Evolutionary conservation across 1,284 basidiomycete species (phyloP).

Genomic region (Tranzscheliella williamsii): DNA sequence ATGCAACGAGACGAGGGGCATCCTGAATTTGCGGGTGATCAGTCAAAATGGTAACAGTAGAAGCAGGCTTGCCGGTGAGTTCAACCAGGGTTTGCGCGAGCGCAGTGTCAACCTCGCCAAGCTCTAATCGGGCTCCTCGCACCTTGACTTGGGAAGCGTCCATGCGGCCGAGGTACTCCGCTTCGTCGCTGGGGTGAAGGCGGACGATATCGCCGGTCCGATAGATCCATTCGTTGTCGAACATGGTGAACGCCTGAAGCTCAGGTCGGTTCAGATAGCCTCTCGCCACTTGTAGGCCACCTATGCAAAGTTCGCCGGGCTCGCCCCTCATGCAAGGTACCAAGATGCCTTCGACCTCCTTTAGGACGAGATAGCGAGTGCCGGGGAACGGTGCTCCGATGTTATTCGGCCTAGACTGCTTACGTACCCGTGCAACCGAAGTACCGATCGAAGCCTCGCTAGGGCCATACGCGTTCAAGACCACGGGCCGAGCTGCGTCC

Average conservation of each 20-base stretch:
- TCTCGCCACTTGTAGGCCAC: conserved; percentile 50
- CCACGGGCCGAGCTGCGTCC: conserved; percentile 14
- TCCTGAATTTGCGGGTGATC: conserved; percentile 26
- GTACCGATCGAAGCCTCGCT: conserved; percentile 58
- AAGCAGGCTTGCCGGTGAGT: conserved; percentile 4
- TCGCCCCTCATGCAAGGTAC: conserved; percentile 45
- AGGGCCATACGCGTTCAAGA: conserved; percentile 57
- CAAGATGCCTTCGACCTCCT: conserved; percentile 13
- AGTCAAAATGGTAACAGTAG: conserved; percentile 31
- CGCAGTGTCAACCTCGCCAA: conserved; percentile 49
- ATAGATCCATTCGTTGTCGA: conserved; percentile 30
- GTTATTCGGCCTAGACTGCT: conserved; percentile 27
- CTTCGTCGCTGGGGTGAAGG: conserved; percentile 39
- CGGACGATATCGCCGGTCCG: conserved; percentile 55
- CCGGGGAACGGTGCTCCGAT: conserved; percentile 52
- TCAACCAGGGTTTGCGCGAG: conserved; percentile 7
- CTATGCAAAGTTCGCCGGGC: conserved; percentile 52
- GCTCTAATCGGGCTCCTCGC: conserved; percentile 54
- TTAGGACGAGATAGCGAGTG: conserved; percentile 46
- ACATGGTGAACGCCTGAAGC: conserved; percentile 31
- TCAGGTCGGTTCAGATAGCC: conserved; percentile 44
- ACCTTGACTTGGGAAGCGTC: conserved; percentile 56
- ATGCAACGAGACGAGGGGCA: conserved; percentile 39
- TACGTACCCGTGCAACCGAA: conserved; percentile 46
- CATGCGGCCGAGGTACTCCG: conserved; percentile 53